Percentiles rank a stretch among this genome's conserved stretches.
Conservation (phyloP, 345 rosid genomes). For the Abelmoschus esculentus region DNA sequence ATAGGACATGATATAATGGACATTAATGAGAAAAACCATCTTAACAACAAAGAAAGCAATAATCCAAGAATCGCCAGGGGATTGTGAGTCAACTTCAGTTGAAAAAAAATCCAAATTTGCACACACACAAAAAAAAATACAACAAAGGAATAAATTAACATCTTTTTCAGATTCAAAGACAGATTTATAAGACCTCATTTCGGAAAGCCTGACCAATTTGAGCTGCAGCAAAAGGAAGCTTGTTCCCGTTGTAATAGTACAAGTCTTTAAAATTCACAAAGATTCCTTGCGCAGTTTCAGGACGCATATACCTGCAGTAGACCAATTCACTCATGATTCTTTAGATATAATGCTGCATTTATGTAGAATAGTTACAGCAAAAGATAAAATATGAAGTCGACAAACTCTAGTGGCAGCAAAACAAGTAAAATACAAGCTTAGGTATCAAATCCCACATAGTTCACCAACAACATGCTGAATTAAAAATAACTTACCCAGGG, state of each 20-base stretch:
- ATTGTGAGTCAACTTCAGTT: neutral
- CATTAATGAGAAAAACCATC: slow-evolving; percentile 5
- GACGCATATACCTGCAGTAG: slow-evolving; percentile 76
- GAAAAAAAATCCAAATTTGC: neutral
- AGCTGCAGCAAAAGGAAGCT: slow-evolving; percentile 96
- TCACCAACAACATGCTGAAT: neutral
- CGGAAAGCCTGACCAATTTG: slow-evolving; percentile 98
- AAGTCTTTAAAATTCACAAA: slow-evolving; percentile 86
- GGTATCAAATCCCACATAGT: neutral
- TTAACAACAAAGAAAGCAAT: neutral
- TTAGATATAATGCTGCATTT: neutral
- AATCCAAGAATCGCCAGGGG: neutral
- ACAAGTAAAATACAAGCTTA: neutral
- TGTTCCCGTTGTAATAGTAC: slow-evolving; percentile 84
- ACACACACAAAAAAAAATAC: neutral
- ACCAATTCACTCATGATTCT: neutral
- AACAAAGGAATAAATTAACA: neutral
- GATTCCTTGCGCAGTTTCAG: slow-evolving; percentile 98
- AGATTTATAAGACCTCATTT: slow-evolving; percentile 58
- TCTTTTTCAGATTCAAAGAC: slow-evolving; percentile 3
- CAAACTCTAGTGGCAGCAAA: neutral
- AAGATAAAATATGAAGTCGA: neutral
- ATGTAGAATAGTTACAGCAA: neutral
- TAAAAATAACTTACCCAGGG: slow-evolving; percentile 52
- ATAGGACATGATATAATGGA: neutral